These are phyloP conservation scores for Mortierella sp. DNA, from an alignment of 371 early-diverging fungal genomes.

Conservation along the genomic window DNA sequence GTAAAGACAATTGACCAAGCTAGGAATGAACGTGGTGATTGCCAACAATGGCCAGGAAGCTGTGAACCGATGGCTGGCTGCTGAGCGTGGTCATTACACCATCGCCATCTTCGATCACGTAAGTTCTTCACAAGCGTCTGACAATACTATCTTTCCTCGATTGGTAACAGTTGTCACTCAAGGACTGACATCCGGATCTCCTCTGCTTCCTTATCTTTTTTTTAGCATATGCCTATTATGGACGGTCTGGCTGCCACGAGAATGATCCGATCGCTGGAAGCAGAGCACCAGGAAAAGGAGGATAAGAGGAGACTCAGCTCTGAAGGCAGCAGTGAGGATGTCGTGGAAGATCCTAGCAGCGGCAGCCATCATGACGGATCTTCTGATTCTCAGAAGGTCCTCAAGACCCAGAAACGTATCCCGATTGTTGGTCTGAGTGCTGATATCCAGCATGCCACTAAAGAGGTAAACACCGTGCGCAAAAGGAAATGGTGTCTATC, in stretches of 20 bases:
- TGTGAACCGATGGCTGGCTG: conserved; percentile 40
- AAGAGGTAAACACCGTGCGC: conserved; percentile 30
- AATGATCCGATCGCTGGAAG: conserved; percentile 61
- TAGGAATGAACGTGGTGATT: conserved; percentile 55
- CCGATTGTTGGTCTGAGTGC: conserved; percentile 73
- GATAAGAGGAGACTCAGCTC: conserved; percentile 10
- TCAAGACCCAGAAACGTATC: conserved; percentile 31
- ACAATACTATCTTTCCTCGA: too few relatives aligned
- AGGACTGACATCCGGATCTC: too few relatives aligned
- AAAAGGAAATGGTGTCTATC: not conserved
- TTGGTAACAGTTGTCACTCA: too few relatives aligned
- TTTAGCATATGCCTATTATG: conserved; percentile 58
- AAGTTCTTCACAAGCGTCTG: not conserved
- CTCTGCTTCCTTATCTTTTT: not conserved
- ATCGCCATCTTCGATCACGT: conserved; percentile 58
- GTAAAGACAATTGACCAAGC: conserved; percentile 43
- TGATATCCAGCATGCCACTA: conserved; percentile 67
- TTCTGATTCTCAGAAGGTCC: not conserved
- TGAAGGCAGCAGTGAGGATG: too few relatives aligned
- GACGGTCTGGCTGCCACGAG: conserved; percentile 73
- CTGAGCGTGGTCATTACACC: conserved; percentile 40
- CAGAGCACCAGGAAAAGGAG: conserved; percentile 17
- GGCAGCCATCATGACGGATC: too few relatives aligned
- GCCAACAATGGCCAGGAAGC: conserved; percentile 55
- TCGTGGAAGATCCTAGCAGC: not conserved